These are phyloP conservation scores for Colletotrichum neosansevieriae DNA, from an alignment of 2,329 filamentous ascomycete genomes.

Conservation along the genomic window DNA sequence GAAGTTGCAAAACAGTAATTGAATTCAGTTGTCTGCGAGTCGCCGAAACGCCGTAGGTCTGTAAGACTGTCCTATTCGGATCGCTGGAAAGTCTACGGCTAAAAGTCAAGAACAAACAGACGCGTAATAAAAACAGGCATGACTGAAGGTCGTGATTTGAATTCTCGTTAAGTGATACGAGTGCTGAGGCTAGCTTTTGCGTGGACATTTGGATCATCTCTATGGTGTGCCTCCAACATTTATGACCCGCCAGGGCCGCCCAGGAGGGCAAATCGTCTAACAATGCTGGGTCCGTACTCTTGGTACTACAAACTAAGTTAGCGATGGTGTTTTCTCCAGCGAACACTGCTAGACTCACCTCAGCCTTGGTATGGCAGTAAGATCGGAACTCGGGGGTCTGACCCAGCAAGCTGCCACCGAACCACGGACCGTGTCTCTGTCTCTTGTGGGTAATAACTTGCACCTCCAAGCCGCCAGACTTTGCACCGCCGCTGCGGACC, in stretches of 20 bases:
- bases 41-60: neutral
- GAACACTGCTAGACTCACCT: constrained; percentile 58
- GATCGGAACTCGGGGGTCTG: constrained; percentile 98
- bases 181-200: constrained; percentile 21
- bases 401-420: constrained; percentile 94
- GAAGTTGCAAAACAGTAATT: neutral
- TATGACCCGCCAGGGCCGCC: constrained; percentile 90
- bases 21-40: neutral
- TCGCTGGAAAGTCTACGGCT: constrained; percentile 8
- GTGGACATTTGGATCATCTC: constrained; percentile 21
- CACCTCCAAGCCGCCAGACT: constrained; percentile 93
- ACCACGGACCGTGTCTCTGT: constrained; percentile 98
- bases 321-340: neutral
- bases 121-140: constrained; percentile 11
- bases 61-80: neutral
- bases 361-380: constrained; percentile 95
- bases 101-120: constrained; percentile 1
- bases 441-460: constrained; percentile 98
- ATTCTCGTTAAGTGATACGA: constrained; percentile 32
- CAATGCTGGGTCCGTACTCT: constrained; percentile 95
- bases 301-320: constrained; percentile 74
- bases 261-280: constrained; percentile 91
- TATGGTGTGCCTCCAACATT: constrained; percentile 34
- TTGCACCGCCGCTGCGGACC: constrained; percentile 89
- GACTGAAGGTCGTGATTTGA: constrained; percentile 32